Evolutionary conservation across 768 basidiomycete species (phyloP).

Genomic region (Kwoniella dejecticola): DNA sequence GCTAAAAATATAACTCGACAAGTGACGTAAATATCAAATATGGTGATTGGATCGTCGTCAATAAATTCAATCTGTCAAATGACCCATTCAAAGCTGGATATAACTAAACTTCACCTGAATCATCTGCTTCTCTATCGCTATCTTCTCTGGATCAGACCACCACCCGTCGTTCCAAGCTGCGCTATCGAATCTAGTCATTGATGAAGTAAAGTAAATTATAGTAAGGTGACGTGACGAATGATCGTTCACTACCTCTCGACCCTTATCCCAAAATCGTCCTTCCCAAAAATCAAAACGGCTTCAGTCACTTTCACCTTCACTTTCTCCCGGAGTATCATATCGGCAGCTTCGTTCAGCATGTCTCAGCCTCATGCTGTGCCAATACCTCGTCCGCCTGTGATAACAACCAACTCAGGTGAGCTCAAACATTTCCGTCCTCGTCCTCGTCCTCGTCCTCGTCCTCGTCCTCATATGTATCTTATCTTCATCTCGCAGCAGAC

Average conservation of each 20-base stretch:
- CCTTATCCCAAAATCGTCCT: too few species aligned
- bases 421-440: not conserved
- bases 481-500: too few species aligned
- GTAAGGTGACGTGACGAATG: too few species aligned
- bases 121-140: not conserved
- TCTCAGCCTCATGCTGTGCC: not conserved
- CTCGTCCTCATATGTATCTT: too few species aligned
- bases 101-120: not conserved
- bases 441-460: too few species aligned
- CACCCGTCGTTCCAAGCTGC: too few species aligned
- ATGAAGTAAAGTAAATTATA: too few species aligned
- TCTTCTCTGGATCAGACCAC: too few species aligned
- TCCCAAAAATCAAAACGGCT: too few species aligned
- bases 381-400: slow-evolving; percentile 1
- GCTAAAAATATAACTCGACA: not conserved
- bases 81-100: not conserved
- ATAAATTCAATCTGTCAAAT: slow-evolving; percentile 1
- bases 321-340: not conserved
- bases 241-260: too few species aligned
- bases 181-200: too few species aligned
- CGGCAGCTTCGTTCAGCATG: not conserved
- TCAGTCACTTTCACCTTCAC: not conserved
- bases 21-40: slow-evolving; percentile 15
- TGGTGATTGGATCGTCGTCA: not conserved
- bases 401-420: slow-evolving; percentile 9